phyloP scores from a whole-genome alignment of 2,329 filamentous ascomycete genomes.

The Fusarium poae region DNA sequence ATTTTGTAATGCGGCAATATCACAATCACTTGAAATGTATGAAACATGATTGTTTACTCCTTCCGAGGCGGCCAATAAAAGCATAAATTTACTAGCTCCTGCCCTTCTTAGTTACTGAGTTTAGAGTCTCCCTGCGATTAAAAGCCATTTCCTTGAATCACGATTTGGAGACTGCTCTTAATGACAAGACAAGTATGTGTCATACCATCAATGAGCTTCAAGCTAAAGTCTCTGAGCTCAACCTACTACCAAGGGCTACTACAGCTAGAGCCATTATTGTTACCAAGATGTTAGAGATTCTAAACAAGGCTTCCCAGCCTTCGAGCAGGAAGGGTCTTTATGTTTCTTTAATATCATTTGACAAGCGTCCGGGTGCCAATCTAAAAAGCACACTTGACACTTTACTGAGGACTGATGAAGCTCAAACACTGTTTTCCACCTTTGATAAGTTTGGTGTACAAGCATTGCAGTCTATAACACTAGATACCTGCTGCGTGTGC shows the following conservation, averaged over 20 bases:
- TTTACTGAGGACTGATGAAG: background rate
- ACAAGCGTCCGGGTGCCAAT: background rate
- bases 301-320: background rate
- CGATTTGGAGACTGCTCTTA: background rate
- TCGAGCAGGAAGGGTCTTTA: background rate
- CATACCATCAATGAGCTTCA: slow-evolving; percentile 4
- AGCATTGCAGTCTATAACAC: background rate
- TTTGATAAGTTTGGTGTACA: background rate
- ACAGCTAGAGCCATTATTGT: slow-evolving; percentile 7
- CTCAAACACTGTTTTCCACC: background rate
- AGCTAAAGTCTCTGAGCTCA: background rate
- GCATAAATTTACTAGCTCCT: too few relatives aligned
- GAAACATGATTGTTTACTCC: too few relatives aligned
- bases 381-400: slow-evolving; percentile 1
- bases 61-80: too few relatives aligned
- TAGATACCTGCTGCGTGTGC: background rate
- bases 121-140: background rate
- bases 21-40: too few relatives aligned
- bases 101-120: too few relatives aligned
- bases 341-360: background rate
- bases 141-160: background rate
- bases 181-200: background rate
- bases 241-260: background rate
- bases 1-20: too few relatives aligned
- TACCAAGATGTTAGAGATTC: background rate